phyloP scores from a whole-genome alignment of 2,329 filamentous ascomycete species.

The Aspergillus proliferans region DNA sequence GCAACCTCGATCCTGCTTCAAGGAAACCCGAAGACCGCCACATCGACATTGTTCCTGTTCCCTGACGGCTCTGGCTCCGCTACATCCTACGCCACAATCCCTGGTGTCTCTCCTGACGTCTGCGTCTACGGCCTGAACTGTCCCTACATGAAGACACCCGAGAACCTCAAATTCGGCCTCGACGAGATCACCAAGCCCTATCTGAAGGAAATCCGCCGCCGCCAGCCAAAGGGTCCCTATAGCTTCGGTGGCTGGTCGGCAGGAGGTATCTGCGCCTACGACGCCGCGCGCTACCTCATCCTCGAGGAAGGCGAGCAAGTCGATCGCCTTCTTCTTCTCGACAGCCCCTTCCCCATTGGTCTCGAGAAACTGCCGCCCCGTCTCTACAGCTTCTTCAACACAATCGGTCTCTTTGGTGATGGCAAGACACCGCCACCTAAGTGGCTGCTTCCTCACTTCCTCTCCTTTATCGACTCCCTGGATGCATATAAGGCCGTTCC shows the following conservation, averaged over 20 bases:
- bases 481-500: slow-evolving; percentile 37
- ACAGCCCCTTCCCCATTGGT: slow-evolving; percentile 60
- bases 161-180: slow-evolving; percentile 31
- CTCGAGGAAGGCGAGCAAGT: slow-evolving; percentile 51
- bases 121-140: slow-evolving; percentile 40
- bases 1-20: slow-evolving; percentile 40
- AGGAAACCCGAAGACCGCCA: slow-evolving; percentile 39
- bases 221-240: slow-evolving; percentile 52
- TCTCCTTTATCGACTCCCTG: slow-evolving; percentile 44
- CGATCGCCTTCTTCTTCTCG: slow-evolving; percentile 58
- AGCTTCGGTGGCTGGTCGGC: slow-evolving; percentile 69
- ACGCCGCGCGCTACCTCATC: slow-evolving; percentile 57
- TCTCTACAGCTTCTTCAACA: slow-evolving; percentile 46
- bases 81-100: slow-evolving; percentile 41
- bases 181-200: slow-evolving; percentile 33
- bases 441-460: slow-evolving; percentile 49
- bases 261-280: slow-evolving; percentile 66
- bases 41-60: slow-evolving; percentile 38
- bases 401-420: slow-evolving; percentile 43
- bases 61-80: slow-evolving; percentile 44
- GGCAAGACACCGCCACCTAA: slow-evolving; percentile 39
- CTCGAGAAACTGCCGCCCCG: slow-evolving; percentile 60
- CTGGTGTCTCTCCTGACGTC: slow-evolving; percentile 34
- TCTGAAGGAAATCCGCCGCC: slow-evolving; percentile 41
- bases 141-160: slow-evolving; percentile 39